Conservation (phyloP, 306 rosid genomes). For the Alnus rubra region DNA sequence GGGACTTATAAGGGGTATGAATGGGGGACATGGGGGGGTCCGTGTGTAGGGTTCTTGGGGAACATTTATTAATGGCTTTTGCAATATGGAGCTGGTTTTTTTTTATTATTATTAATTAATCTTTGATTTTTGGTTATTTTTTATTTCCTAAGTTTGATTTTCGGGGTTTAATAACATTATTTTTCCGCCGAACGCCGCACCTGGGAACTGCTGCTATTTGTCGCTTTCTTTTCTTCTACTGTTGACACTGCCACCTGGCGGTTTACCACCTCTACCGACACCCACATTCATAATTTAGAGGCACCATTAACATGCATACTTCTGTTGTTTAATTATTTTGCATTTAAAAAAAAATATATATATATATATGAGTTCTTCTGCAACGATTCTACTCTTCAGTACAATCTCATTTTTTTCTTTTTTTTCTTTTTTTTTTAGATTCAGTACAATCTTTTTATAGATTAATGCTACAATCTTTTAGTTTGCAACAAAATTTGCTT, state of each 20-base stretch:
- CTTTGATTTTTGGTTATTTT: background rate
- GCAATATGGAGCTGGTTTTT: slow-evolving; percentile 32
- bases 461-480: too few species aligned
- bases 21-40: slow-evolving; percentile 63
- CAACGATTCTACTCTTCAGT: too few species aligned
- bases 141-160: slow-evolving; percentile 24
- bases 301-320: slow-evolving; percentile 4
- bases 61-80: slow-evolving; percentile 62
- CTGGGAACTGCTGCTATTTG: slow-evolving; percentile 77
- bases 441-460: too few species aligned
- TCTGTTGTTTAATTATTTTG: background rate
- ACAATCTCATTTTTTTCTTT: too few species aligned
- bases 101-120: background rate
- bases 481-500: too few species aligned
- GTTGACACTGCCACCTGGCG: slow-evolving; percentile 45
- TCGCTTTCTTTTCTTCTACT: slow-evolving; percentile 50
- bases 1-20: slow-evolving; percentile 45
- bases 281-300: slow-evolving; percentile 10
- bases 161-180: slow-evolving; percentile 16
- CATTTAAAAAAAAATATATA: background rate
- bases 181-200: slow-evolving; percentile 98
- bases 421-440: too few species aligned
- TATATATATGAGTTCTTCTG: too few species aligned
- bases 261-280: slow-evolving; percentile 39
- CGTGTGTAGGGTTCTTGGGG: slow-evolving; percentile 61